Conservation (phyloP, 768 basidiomycete genomes). For the Paxillus involutus region DNA sequence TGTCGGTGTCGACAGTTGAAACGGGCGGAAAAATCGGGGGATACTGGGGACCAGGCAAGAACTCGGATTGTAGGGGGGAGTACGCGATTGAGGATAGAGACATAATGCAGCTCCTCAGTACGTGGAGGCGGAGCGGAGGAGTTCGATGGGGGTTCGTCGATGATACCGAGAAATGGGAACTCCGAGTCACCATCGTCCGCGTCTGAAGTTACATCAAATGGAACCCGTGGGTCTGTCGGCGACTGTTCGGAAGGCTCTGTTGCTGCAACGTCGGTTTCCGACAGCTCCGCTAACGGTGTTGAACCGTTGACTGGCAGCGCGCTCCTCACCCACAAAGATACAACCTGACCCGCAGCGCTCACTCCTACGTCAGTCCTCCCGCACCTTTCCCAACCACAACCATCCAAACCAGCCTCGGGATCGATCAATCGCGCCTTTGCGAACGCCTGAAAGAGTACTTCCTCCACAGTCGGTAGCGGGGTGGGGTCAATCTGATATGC, state of each 20-base stretch:
- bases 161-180: slow-evolving; percentile 31
- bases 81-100: slow-evolving; percentile 78
- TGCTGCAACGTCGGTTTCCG: slow-evolving; percentile 2
- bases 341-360: slow-evolving; percentile 90
- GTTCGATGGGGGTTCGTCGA: slow-evolving; percentile 39
- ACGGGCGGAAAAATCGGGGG: slow-evolving; percentile 78
- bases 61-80: slow-evolving; percentile 89
- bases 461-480: slow-evolving; percentile 88
- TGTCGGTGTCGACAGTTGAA: slow-evolving; percentile 86
- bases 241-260: slow-evolving; percentile 4
- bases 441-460: slow-evolving; percentile 77
- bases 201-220: slow-evolving; percentile 1
- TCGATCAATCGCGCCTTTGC: slow-evolving; percentile 79
- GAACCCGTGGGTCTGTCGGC: neutral
- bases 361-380: slow-evolving; percentile 96
- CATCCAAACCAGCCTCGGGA: slow-evolving; percentile 68
- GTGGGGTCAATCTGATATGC: slow-evolving; percentile 74
- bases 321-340: slow-evolving; percentile 89
- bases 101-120: slow-evolving; percentile 68
- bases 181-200: slow-evolving; percentile 6
- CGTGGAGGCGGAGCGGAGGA: slow-evolving; percentile 23
- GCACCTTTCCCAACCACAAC: slow-evolving; percentile 88
- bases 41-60: slow-evolving; percentile 91
- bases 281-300: neutral
- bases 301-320: slow-evolving; percentile 35